Conservation (phyloP, 352 stramenopile genomes). For the Pythium dissimile region DNA sequence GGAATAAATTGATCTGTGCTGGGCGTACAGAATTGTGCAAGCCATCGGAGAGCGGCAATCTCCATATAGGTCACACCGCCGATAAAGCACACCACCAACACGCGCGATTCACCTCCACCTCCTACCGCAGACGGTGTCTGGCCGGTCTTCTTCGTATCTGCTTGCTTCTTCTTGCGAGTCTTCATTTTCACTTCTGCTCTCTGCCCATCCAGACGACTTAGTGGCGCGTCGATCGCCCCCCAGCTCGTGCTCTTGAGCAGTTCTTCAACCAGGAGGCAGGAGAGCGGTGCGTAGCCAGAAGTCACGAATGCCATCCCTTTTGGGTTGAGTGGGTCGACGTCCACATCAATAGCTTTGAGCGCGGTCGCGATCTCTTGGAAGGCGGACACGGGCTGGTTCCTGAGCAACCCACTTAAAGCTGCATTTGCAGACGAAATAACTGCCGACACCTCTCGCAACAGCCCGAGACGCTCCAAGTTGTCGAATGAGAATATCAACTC, state of each 20-base stretch:
- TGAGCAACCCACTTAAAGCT: too few species aligned
- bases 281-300: slow-evolving; percentile 66
- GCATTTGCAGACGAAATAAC: neutral
- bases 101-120: neutral
- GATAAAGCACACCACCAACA: slow-evolving; percentile 65
- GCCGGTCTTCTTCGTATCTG: neutral
- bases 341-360: slow-evolving; percentile 49
- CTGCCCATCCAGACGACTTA: slow-evolving; percentile 51
- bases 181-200: slow-evolving; percentile 45
- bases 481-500: slow-evolving; percentile 70
- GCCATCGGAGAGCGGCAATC: slow-evolving; percentile 70
- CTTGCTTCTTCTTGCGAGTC: neutral
- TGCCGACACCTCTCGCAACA: slow-evolving; percentile 35
- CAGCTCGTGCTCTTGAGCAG: slow-evolving; percentile 49
- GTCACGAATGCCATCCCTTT: slow-evolving; percentile 66
- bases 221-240: slow-evolving; percentile 40
- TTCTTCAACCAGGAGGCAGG: slow-evolving; percentile 63
- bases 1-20: too few species aligned
- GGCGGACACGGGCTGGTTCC: neutral
- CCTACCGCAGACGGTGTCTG: slow-evolving; percentile 21
- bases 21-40: slow-evolving; percentile 65
- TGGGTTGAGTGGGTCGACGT: slow-evolving; percentile 53
- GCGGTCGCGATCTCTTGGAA: slow-evolving; percentile 5
- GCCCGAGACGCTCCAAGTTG: slow-evolving; percentile 46
- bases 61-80: slow-evolving; percentile 72